Evolutionary conservation across 2,329 filamentous ascomycete genomes (phyloP), one percentile per base, ranked within the genome.

Genomic region (Podosphaera xanthii): DNA sequence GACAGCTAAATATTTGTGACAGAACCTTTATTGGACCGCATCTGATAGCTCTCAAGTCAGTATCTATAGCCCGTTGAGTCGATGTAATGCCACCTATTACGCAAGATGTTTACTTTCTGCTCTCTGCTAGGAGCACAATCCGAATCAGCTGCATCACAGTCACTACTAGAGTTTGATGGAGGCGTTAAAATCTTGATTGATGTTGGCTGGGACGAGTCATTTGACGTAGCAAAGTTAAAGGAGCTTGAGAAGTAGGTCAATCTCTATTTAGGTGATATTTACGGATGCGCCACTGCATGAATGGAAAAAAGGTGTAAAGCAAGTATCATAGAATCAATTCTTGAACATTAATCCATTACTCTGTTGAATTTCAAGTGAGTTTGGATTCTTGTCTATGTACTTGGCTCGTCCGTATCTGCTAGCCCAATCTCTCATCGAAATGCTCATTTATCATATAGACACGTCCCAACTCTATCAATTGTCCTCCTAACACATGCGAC

Each of bases 401-500:
- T 46, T 33, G 60, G 10, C 58, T 46, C 4, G 40, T 40, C 2
- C 30, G 12, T 36, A 42, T 22, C 33, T n/a, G n/a, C 7, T 10
- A 31, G 14, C 33, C n/a, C 9, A 58, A 63, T 61, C 64, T 67
- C 61, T 66, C 40, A 12, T 44, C 40, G 40, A 44, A 44, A 44
- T 44, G 40, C 40, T 44, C 40, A 44, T 44, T 44, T 55, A 54
- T 38, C 55, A 69, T 61, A 31, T 64, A 92, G 88, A 75, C 87
- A 94, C 75, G 81, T 94, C 8, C 87, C 91, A 31, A 94, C 91
- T 0, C 78, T 98, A 50, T 97, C 92, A 2, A 77, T 98, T 65
- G 84, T 98, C 67, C 86, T 98, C 48, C 79, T 98, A 64, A 98
- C 92, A 0, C 92, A 98, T 71, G 87, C 92, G 62, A 98, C 91